phyloP scores from a whole-genome alignment of 2,329 filamentous ascomycete species.

The Conoideocrella luteorostrata region DNA sequence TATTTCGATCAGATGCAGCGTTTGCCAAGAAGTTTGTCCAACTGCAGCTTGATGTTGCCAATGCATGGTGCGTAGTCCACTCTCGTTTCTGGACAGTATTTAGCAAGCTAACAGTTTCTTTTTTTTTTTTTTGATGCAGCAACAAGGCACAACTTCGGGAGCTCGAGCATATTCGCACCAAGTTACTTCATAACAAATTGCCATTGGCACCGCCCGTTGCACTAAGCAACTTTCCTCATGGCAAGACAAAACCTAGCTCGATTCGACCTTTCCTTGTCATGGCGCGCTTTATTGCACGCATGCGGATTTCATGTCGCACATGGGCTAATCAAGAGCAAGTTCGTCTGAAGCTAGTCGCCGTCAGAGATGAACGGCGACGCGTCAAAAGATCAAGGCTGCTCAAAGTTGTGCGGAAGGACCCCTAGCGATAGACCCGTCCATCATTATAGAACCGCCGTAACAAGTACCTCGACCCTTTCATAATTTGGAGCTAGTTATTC shows the following conservation, averaged over 20 bases:
- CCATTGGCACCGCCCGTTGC: slow-evolving; percentile 24
- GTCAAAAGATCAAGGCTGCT: slow-evolving; percentile 35
- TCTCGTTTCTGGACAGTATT: slow-evolving; percentile 1
- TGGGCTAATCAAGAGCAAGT: slow-evolving; percentile 49
- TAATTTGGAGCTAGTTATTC: too few relatives aligned
- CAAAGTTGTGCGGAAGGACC: slow-evolving; percentile 27
- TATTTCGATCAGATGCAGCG: slow-evolving; percentile 71
- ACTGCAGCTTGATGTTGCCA: slow-evolving; percentile 73
- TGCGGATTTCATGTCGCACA: slow-evolving; percentile 38
- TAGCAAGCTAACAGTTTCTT: slow-evolving; percentile 5
- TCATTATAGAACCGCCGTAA: too few relatives aligned
- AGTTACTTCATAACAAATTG: slow-evolving; percentile 33
- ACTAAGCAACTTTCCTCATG: slow-evolving; percentile 7
- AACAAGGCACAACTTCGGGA: slow-evolving; percentile 88
- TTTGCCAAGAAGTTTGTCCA: slow-evolving; percentile 83
- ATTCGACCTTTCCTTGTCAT: slow-evolving; percentile 40
- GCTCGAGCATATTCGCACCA: slow-evolving; percentile 66
- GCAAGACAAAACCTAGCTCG: slow-evolving; percentile 19
- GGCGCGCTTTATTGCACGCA: slow-evolving; percentile 47
- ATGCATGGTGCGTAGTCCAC: slow-evolving; percentile 69
- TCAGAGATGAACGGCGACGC: slow-evolving; percentile 40
- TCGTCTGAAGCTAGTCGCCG: slow-evolving; percentile 41
- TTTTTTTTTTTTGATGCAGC: slow-evolving; percentile 40
- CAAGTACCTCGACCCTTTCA: too few relatives aligned
- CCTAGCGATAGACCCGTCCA: too few relatives aligned